Evolutionary conservation across 2,329 filamentous ascomycete genomes (phyloP), one percentile per base, ranked within the genome.

Genomic region (Alternaria gansuensis): DNA sequence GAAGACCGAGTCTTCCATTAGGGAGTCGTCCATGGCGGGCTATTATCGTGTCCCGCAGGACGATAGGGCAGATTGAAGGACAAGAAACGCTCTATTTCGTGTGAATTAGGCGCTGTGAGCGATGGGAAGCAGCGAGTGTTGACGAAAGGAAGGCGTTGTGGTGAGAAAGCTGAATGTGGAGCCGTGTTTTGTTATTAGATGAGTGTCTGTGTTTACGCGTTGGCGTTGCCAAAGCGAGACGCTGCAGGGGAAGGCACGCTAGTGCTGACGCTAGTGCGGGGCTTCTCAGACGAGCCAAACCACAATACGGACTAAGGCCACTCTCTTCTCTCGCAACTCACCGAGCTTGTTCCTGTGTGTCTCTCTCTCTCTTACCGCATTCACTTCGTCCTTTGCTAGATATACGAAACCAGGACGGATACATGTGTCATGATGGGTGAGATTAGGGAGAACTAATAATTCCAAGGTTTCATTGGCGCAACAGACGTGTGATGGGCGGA

Each of bases 11-110:
- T 77, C 75, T 31, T 78, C 77, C 67, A 75, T 70, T 13, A 71
- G 48, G 21, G 77, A 80, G 70, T 79, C 77, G 73, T 78, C 77
- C 79, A 81, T 81, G 57, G 66, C 66, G 63, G 56, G 59, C 55
- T 55, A 54, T 65, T 57, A 54, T 51, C n/a, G 59, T 54, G 70
- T 71, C 71, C 71, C 70, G 66, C 58, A 68, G 69, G 69, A 73
- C 68, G 45, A 41, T 54, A 55, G 54, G 17, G 17, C 33, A 17
- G 43, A 37, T 24, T 24, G 49, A 54, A 65, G 59, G 60, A 57
- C 57, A 55, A 54, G 9, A 62, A 57, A 23, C 7, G 17, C 55
- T 54, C 53, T 49, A 13, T 33, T 13, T 45, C 34, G 44, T 41
- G 36, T 6, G 43, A n/a, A 6, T 14, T 17, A 39, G 28, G 49